These are phyloP conservation scores for Tulasnella sp. DNA, from an alignment of 768 basidiomycete genomes.

Conservation along the genomic window DNA sequence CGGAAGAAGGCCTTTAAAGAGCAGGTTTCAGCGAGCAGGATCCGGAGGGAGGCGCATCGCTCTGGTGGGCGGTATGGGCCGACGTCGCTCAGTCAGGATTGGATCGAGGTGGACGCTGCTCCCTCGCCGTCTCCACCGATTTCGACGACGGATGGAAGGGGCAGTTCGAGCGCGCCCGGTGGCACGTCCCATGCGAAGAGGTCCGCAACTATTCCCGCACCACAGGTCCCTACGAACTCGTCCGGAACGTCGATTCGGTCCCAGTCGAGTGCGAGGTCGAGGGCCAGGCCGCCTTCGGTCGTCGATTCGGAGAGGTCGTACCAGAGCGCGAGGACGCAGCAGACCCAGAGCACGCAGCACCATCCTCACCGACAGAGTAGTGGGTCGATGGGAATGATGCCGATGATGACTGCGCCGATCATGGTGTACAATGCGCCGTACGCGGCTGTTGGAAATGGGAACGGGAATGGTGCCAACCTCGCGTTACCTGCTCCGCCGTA, in stretches of 20 bases:
- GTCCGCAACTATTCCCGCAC: not conserved
- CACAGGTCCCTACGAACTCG: not conserved
- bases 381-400: not conserved
- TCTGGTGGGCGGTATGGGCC: constrained; percentile 32
- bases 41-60: constrained; percentile 52
- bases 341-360: not conserved
- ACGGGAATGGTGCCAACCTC: not conserved
- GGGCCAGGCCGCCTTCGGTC: not conserved
- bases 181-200: not conserved
- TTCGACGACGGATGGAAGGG: not conserved
- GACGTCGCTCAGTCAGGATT: not conserved
- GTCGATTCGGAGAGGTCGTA: not conserved
- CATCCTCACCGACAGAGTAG: not conserved
- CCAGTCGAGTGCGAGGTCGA: not conserved
- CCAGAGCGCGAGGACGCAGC: not conserved
- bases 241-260: not conserved
- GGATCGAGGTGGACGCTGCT: not conserved
- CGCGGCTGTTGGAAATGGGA: not conserved
- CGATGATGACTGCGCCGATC: not conserved
- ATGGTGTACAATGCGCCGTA: not conserved
- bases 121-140: no score
- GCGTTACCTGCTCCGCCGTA: not conserved
- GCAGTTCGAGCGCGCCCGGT: not conserved
- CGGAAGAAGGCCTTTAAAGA: constrained; percentile 48
- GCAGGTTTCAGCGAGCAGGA: constrained; percentile 52